Conservation (phyloP, 495 filamentous ascomycete genomes). For the Aspergillus nanangensis region DNA sequence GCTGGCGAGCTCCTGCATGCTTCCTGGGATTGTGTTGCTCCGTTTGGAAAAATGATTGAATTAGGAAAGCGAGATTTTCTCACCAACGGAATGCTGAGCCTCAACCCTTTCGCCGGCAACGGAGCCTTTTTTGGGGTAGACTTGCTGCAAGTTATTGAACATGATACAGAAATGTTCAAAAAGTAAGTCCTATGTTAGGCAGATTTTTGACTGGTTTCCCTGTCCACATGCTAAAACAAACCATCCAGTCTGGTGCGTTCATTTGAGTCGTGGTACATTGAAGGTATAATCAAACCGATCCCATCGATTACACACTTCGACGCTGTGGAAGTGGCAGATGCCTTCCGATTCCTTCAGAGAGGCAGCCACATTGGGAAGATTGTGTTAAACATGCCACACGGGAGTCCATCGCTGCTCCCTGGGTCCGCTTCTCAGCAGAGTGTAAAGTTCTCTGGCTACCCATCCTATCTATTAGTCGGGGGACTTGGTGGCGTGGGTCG, state of each 20-base stretch:
- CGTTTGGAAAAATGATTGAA: slow-evolving; percentile 50
- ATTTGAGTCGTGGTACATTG: too few species aligned
- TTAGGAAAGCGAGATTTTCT: slow-evolving; percentile 26
- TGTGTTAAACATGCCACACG: slow-evolving; percentile 10
- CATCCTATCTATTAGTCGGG: slow-evolving; percentile 37
- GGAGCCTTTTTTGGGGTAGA: slow-evolving; percentile 17
- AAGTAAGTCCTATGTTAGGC: too few species aligned
- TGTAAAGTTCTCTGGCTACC: slow-evolving; percentile 9
- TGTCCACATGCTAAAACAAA: too few species aligned
- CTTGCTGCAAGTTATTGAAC: background rate
- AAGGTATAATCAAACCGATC: slow-evolving; percentile 2
- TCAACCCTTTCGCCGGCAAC: slow-evolving; percentile 32
- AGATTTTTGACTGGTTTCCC: too few species aligned
- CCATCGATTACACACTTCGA: slow-evolving; percentile 12
- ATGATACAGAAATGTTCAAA: background rate
- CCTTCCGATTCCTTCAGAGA: slow-evolving; percentile 44
- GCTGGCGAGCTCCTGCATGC: slow-evolving; percentile 39
- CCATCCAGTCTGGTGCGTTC: background rate
- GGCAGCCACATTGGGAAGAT: slow-evolving; percentile 30
- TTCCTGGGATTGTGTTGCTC: slow-evolving; percentile 49
- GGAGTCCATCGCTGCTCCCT: background rate
- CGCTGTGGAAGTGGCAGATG: slow-evolving; percentile 36
- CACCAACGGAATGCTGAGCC: slow-evolving; percentile 13
- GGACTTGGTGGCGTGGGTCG: slow-evolving; percentile 53
- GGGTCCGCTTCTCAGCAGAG: background rate